phyloP scores from a whole-genome alignment of 176 grass and related monocot species.

The Saccharum spontaneum region DNA sequence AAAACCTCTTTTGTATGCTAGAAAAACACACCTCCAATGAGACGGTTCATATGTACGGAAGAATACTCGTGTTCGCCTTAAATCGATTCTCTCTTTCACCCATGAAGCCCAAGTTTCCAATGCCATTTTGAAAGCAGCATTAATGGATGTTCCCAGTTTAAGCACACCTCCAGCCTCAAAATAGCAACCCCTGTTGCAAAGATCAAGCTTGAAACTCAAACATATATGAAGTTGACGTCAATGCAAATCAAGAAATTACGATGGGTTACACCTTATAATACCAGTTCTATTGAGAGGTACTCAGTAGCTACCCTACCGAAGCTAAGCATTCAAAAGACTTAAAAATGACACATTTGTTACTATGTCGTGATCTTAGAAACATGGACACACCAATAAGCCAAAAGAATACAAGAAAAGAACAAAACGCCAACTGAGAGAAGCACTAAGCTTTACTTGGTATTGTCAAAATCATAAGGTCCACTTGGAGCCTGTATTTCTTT shows the following conservation, averaged over 20 bases:
- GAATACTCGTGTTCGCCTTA: conserved; percentile 69
- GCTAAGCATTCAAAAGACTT: neutral
- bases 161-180: conserved; percentile 76
- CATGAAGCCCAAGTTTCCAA: conserved; percentile 90
- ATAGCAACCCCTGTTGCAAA: conserved; percentile 89
- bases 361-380: conserved; percentile 6
- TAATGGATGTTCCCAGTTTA: conserved; percentile 85
- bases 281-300: neutral
- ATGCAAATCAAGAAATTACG: neutral
- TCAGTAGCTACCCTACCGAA: neutral
- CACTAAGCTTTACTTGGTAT: neutral
- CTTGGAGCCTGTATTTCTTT: neutral
- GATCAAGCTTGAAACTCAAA: conserved; percentile 21
- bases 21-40: conserved; percentile 81
- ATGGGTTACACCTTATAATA: neutral
- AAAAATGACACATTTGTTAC: neutral
- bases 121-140: conserved; percentile 86
- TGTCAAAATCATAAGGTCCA: neutral
- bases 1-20: neutral
- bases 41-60: conserved; percentile 96
- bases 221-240: neutral
- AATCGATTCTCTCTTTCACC: conserved; percentile 73
- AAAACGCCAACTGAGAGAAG: neutral
- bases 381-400: neutral
- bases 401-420: neutral